phyloP scores from a whole-genome alignment of 139 green algal species.

The Pleodorina starrii region DNA sequence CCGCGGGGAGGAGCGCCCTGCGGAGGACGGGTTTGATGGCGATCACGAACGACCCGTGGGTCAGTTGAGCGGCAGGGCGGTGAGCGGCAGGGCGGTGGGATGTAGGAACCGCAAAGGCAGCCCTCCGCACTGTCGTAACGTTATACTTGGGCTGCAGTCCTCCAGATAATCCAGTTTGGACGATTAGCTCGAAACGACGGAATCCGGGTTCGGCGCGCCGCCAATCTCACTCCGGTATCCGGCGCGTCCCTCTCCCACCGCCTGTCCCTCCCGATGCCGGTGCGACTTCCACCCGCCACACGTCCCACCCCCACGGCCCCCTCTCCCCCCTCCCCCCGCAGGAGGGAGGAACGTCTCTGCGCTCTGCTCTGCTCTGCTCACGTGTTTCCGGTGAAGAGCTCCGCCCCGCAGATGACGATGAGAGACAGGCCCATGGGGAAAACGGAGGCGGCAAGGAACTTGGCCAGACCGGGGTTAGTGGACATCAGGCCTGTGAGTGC shows the following conservation, averaged over 20 bases:
- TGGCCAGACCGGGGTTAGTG: slow-evolving; percentile 68
- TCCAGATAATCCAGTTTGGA: too few species aligned
- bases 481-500: slow-evolving; percentile 60
- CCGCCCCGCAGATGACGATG: slow-evolving; percentile 74
- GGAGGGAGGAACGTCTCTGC: too few species aligned
- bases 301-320: background rate
- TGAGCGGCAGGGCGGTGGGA: too few species aligned
- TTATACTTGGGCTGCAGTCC: too few species aligned
- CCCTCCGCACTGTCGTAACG: too few species aligned
- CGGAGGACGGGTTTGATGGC: background rate
- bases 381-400: slow-evolving; percentile 94
- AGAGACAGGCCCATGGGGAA: slow-evolving; percentile 78
- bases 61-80: background rate
- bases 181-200: too few species aligned
- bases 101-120: too few species aligned
- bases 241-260: too few species aligned
- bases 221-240: too few species aligned
- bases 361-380: background rate
- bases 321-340: background rate
- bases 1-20: slow-evolving; percentile 70
- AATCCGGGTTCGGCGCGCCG: too few species aligned
- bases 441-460: slow-evolving; percentile 53
- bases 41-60: too few species aligned
- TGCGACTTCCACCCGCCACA: background rate
- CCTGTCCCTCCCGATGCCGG: too few species aligned